These are phyloP conservation scores for Boletus subcaerulescens DNA, from an alignment of 768 basidiomycete species.

Conservation along the genomic window DNA sequence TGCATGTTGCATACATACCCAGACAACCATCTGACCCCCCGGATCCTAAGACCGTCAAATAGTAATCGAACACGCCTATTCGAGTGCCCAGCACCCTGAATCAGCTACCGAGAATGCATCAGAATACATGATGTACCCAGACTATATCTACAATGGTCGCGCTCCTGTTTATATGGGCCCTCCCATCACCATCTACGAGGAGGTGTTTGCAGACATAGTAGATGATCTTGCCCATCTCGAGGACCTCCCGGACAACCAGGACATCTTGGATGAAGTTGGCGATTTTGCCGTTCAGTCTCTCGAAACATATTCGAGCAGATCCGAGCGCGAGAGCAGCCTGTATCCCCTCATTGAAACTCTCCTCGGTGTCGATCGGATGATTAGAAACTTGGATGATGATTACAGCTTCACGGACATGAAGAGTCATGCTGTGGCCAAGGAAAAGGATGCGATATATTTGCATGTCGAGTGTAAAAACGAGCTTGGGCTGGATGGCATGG, in stretches of 20 bases:
- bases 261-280: not conserved
- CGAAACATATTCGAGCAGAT: no score
- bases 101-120: no score
- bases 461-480: not conserved
- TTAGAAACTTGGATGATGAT: no score
- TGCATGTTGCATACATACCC: not conserved
- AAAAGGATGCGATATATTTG: not conserved
- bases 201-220: not conserved
- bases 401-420: no score
- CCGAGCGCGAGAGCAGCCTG: not conserved
- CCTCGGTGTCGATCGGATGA: not conserved
- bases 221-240: not conserved
- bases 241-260: not conserved
- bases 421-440: not conserved
- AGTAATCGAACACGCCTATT: not conserved
- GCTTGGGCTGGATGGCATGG: not conserved
- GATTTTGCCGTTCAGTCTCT: not conserved
- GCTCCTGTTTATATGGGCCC: not conserved
- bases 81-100: not conserved
- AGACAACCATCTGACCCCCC: not conserved
- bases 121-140: not conserved
- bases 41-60: not conserved
- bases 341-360: not conserved
- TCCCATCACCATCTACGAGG: not conserved
- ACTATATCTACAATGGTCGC: not conserved